Evolutionary conservation across 2,329 filamentous ascomycete genomes (phyloP), one percentile per base, ranked within the genome.

Genomic region (Dactylellina parvicollis): DNA sequence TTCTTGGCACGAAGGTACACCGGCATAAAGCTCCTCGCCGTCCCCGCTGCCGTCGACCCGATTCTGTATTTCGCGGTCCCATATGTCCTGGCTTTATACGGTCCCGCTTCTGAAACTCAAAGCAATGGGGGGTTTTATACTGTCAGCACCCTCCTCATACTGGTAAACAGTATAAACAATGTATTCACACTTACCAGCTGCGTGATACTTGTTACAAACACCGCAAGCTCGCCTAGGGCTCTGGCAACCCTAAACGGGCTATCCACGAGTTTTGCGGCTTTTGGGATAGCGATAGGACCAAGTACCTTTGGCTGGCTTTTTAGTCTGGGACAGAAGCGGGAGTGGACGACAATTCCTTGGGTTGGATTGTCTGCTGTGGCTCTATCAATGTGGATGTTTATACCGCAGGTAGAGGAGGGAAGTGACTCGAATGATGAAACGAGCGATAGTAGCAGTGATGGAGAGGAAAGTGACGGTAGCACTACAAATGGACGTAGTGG

Each of bases 331-430:
- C 62, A 67, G 14, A 59, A 67, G n/a, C 40, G 42, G 4, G 54
- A 59, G 16, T 67, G 52, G 52, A 67, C 38, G 24, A 67, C 62
- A 0, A 59, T 67, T 18, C 62, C 62, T 3, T 67, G 62, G 62
- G 62, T 59, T 32, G 62, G 62, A 7, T 59, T 67, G 30, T 32
- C 62, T 2, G 9, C 34, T 24, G 62, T 67, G 18, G 50, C 62
- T 8, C 20, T 18, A 8, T 10, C 44, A 5, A 50, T 67, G 52
- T 67, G 62, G 62, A 59, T 67, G 14, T 67, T 52, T 52, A 59
- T 67, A 16, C 62, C 62, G 28, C 42, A 52, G 26, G 20, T 67
- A 24, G 24, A 59, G 49, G n/a, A n/a, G n/a, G n/a, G n/a, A n/a
- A n/a, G n/a, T n/a, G n/a, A n/a, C n/a, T n/a, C n/a, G n/a, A n/a